phyloP scores from a whole-genome alignment of 345 rosid species.

The Citrus mangshanensis region DNA sequence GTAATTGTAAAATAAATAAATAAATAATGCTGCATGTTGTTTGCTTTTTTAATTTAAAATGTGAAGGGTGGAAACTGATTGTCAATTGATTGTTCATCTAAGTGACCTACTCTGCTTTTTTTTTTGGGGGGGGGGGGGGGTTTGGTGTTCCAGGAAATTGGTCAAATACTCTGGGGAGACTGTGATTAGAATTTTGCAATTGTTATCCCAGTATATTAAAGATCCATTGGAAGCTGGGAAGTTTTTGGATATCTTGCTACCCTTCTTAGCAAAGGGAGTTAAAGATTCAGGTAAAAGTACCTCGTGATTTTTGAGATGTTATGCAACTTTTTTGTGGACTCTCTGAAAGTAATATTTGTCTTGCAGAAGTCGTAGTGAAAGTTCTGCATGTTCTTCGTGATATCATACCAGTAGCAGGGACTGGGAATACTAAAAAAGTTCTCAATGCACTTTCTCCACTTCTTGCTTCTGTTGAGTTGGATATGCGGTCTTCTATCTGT shows the following conservation, averaged over 20 bases:
- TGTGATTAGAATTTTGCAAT: constrained; percentile 58
- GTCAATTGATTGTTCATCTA: background rate
- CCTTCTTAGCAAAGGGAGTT: constrained; percentile 48
- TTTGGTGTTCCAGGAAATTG: constrained; percentile 47
- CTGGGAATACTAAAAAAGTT: constrained; percentile 40
- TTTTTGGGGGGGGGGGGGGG: too few species aligned
- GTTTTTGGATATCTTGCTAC: constrained; percentile 70
- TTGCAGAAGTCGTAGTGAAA: constrained; percentile 55
- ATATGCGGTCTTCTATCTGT: constrained; percentile 60
- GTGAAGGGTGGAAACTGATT: background rate
- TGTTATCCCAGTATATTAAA: constrained; percentile 55
- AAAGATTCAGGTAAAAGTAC: constrained; percentile 56
- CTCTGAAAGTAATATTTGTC: constrained; percentile 5
- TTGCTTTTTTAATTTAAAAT: background rate
- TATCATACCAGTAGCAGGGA: constrained; percentile 48
- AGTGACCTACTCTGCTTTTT: constrained; percentile 1
- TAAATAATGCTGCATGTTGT: background rate
- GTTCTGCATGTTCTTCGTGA: constrained; percentile 60
- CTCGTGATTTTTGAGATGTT: background rate
- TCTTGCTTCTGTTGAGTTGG: constrained; percentile 57
- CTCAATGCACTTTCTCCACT: constrained; percentile 59
- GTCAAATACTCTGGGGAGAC: constrained; percentile 61
- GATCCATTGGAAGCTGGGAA: constrained; percentile 46
- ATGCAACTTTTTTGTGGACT: background rate
- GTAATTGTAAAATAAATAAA: too few species aligned